Evolutionary conservation across 2,329 filamentous ascomycete species (phyloP).

Genomic region (Penicillium vulpinum): DNA sequence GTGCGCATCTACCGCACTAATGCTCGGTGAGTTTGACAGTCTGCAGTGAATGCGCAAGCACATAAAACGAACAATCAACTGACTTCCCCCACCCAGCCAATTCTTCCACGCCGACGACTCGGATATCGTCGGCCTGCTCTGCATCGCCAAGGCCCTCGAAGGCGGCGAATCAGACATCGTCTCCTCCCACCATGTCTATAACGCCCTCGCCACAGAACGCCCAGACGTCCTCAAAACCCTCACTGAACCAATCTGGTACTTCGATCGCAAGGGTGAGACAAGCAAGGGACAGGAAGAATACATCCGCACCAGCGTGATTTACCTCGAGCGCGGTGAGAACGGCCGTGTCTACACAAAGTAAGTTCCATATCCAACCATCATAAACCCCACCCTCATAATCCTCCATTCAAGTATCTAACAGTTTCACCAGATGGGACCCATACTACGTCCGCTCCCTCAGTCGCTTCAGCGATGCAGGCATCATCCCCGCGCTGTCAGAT

Average conservation of each 20-base stretch:
- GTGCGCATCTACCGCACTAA: conserved; percentile 90
- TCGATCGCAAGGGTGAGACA: conserved; percentile 85
- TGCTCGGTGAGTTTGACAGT: conserved; percentile 52
- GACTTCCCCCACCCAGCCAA: conserved; percentile 52
- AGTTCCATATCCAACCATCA: conserved; percentile 14
- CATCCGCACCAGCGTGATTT: conserved; percentile 71
- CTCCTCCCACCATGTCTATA: conserved; percentile 78
- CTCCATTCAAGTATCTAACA: not conserved
- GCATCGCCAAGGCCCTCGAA: conserved; percentile 73
- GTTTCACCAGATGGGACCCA: conserved; percentile 66
- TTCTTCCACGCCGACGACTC: conserved; percentile 84
- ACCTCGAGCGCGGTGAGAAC: conserved; percentile 68
- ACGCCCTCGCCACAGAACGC: conserved; percentile 70
- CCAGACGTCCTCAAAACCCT: conserved; percentile 76
- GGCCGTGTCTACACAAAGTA: conserved; percentile 73
- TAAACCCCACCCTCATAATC: not conserved
- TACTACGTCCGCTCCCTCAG: conserved; percentile 78
- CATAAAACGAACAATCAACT: not conserved
- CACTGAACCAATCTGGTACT: conserved; percentile 82
- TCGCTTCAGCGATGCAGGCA: conserved; percentile 70
- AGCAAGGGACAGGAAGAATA: conserved; percentile 73
- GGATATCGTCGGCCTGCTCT: conserved; percentile 81
- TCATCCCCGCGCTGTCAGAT: conserved; percentile 70
- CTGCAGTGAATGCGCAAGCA: not conserved
- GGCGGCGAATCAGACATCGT: conserved; percentile 84